Percentiles rank a stretch among this genome's conserved stretches.
Evolutionary conservation across 1,284 basidiomycete genomes (phyloP).

Genomic region (Irpex sp.): DNA sequence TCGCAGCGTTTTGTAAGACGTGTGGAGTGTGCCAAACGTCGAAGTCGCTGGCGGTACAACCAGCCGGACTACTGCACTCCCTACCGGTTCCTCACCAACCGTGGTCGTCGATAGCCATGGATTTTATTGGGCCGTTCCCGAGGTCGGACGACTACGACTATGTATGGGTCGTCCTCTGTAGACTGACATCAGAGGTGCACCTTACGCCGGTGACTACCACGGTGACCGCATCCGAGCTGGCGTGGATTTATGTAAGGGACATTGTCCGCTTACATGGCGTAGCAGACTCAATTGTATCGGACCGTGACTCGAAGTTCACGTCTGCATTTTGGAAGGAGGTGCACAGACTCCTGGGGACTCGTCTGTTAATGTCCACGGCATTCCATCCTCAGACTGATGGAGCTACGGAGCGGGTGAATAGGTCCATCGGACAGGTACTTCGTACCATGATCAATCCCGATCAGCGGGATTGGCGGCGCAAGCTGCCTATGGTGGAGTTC

Average conservation of each 20-base stretch:
- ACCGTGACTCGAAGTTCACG: conserved; percentile 41
- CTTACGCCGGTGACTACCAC: no score
- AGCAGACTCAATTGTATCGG: conserved; percentile 33
- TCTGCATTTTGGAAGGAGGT: no score
- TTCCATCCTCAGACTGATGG: no score
- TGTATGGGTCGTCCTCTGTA: conserved; percentile 31
- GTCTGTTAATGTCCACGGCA: no score
- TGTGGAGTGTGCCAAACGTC: background rate
- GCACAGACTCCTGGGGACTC: no score
- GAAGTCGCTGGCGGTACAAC: background rate
- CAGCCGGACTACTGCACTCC: conserved; percentile 12
- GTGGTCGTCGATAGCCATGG: conserved; percentile 33
- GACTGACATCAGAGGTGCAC: no score
- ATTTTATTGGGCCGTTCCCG: conserved; percentile 37
- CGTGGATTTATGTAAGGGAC: conserved; percentile 24
- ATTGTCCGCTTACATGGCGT: conserved; percentile 40
- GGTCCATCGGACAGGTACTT: conserved; percentile 6
- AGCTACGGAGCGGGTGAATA: no score
- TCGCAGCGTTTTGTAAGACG: background rate
- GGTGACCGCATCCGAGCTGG: no score
- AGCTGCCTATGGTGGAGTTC: conserved; percentile 29
- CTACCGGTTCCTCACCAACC: conserved; percentile 22
- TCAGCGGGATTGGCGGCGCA: conserved; percentile 30
- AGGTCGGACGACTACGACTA: conserved; percentile 15
- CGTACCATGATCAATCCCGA: conserved; percentile 20